These are phyloP conservation scores for Fusarium mangiferae DNA, from an alignment of 2,329 filamentous ascomycete species.

Conservation along the genomic window DNA sequence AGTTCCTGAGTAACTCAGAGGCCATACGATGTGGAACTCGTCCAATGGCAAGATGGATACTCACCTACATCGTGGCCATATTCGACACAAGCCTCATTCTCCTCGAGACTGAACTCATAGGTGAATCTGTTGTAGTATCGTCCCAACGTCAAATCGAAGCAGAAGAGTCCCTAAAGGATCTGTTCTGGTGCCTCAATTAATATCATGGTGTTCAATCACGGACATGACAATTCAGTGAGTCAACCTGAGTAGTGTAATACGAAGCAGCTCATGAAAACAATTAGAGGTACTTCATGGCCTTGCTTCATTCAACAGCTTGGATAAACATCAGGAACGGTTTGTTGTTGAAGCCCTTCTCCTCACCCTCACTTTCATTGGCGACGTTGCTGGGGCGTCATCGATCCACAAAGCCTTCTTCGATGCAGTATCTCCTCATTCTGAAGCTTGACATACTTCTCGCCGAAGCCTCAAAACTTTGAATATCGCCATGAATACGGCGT, in stretches of 20 bases:
- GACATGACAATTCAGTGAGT: not conserved
- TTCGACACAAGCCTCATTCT: not conserved
- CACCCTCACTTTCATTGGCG: not conserved
- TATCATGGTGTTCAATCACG: not conserved
- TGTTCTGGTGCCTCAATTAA: not conserved
- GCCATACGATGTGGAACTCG: not conserved
- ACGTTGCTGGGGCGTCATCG: slow-evolving; percentile 8
- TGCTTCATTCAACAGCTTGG: not conserved
- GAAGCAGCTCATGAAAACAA: no score
- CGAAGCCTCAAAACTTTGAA: slow-evolving; percentile 9
- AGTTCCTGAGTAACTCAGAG: not conserved
- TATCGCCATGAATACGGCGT: not conserved
- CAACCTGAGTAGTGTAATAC: not conserved
- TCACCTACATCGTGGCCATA: not conserved
- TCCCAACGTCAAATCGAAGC: not conserved
- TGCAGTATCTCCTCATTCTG: not conserved
- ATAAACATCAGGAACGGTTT: not conserved
- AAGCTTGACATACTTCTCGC: slow-evolving; percentile 8
- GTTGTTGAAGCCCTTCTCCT: not conserved
- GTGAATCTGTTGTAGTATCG: not conserved
- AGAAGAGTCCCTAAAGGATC: no score
- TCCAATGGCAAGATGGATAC: not conserved
- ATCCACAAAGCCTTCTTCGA: not conserved
- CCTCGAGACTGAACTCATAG: no score
- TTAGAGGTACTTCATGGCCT: not conserved